Percentiles rank a stretch among this genome's conserved stretches.
These are phyloP conservation scores for Coniferiporia weirii DNA, from an alignment of 1,284 basidiomycete species.

Conservation along the genomic window DNA sequence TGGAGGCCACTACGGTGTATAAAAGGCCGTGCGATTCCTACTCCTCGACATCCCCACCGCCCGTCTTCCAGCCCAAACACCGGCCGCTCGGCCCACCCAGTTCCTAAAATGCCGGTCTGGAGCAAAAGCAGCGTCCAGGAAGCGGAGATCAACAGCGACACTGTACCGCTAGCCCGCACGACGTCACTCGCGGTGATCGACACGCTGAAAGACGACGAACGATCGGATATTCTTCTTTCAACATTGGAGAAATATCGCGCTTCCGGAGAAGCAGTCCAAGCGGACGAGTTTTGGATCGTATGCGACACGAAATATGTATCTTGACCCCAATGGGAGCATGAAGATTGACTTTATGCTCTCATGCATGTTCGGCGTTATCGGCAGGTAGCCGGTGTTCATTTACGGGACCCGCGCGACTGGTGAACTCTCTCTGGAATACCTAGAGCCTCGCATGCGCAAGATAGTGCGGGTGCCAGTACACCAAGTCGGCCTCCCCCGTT, in stretches of 20 bases:
- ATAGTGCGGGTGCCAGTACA: slow-evolving; percentile 26
- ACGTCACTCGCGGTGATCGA: slow-evolving; percentile 1
- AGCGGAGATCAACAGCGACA: background rate
- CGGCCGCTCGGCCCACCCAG: background rate
- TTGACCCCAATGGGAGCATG: background rate
- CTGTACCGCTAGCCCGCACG: background rate
- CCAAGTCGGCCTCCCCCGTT: slow-evolving; percentile 16
- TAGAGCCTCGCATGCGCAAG: slow-evolving; percentile 32
- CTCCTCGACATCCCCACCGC: background rate
- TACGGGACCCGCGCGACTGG: slow-evolving; percentile 34
- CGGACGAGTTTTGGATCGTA: slow-evolving; percentile 17
- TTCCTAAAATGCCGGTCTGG: slow-evolving; percentile 7
- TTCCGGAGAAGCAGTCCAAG: background rate
- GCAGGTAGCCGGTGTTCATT: slow-evolving; percentile 45
- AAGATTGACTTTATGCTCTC: slow-evolving; percentile 24
- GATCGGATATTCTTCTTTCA: slow-evolving; percentile 12
- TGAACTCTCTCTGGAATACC: slow-evolving; percentile 29
- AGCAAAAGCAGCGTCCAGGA: background rate
- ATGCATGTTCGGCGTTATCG: slow-evolving; percentile 22
- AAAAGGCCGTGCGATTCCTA: background rate
- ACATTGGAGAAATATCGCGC: slow-evolving; percentile 12
- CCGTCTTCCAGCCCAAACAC: background rate
- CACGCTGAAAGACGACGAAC: slow-evolving; percentile 8
- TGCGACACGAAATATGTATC: background rate
- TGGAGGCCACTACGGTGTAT: background rate